Evolutionary conservation across 129 eudicot genomes (phyloP).

Genomic region (Scalesia atractyloides): DNA sequence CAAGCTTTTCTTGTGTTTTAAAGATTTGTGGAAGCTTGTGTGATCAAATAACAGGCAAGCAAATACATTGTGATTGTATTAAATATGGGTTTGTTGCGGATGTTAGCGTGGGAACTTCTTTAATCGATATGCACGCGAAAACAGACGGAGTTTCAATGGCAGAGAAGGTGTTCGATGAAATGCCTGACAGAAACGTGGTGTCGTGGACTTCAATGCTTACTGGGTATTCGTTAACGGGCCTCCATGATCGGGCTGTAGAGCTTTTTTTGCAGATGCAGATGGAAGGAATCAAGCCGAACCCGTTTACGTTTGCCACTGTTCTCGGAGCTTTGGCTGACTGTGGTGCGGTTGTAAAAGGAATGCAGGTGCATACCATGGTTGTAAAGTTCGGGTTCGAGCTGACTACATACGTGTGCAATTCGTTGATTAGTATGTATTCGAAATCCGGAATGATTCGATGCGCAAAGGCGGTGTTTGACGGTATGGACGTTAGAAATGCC

Average conservation of each 20-base stretch:
- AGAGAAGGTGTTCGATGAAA: conserved; percentile 58
- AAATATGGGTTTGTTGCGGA: conserved; percentile 63
- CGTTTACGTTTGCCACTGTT: conserved; percentile 73
- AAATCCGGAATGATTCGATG: conserved; percentile 54
- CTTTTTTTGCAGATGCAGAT: conserved; percentile 53
- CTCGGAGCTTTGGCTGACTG: conserved; percentile 71
- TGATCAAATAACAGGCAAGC: conserved; percentile 54
- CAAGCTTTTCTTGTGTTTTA: conserved; percentile 68
- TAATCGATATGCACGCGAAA: conserved; percentile 85
- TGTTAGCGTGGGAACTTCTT: conserved; percentile 92
- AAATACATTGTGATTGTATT: conserved; percentile 68
- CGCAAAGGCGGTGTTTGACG: conserved; percentile 62
- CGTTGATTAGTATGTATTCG: conserved; percentile 84
- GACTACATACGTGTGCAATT: conserved; percentile 62
- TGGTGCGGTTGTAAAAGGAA: conserved; percentile 63
- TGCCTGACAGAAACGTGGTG: conserved; percentile 76
- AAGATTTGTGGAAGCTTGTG: conserved; percentile 72
- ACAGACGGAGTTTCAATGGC: conserved; percentile 50
- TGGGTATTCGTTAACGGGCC: conserved; percentile 55
- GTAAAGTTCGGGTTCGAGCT: conserved; percentile 72
- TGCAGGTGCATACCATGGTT: conserved; percentile 69
- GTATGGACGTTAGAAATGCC: conserved; percentile 47
- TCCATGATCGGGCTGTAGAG: conserved; percentile 47
- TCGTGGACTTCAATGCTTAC: conserved; percentile 95
- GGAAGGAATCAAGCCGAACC: conserved; percentile 66